A percentile compares a stretch with the other conserved stretches of the same genome.
Conservation (phyloP, 2,329 filamentous ascomycete genomes). For the Ophiostoma ulmi region DNA sequence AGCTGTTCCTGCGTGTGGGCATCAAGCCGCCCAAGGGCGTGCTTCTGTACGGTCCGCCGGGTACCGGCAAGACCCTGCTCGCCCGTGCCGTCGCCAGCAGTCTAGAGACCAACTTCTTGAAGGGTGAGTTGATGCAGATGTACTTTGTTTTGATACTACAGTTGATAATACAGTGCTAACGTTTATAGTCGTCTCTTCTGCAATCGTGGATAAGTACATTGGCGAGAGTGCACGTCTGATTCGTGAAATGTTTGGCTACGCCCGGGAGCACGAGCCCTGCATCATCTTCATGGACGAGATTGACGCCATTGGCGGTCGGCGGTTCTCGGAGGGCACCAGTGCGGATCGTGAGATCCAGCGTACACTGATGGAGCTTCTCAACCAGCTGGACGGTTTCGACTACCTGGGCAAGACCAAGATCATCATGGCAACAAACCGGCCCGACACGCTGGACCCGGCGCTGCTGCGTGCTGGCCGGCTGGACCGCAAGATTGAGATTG, state of each 20-base stretch:
- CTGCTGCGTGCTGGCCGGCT: constrained; percentile 86
- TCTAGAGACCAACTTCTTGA: constrained; percentile 96
- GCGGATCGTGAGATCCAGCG: constrained; percentile 97
- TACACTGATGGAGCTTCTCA: constrained; percentile 96
- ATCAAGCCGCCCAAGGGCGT: constrained; percentile 99
- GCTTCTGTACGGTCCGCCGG: constrained; percentile 88
- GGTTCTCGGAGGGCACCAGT: constrained; percentile 95
- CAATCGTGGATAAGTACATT: constrained; percentile 99
- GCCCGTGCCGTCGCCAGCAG: constrained; percentile 94
- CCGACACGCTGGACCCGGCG: constrained; percentile 90
- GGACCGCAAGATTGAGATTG: constrained; percentile 97
- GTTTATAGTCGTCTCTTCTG: constrained; percentile 76
- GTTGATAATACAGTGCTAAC: constrained; percentile 34
- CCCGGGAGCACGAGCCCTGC: constrained; percentile 97
- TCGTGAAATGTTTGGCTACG: constrained; percentile 99
- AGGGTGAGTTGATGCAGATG: constrained; percentile 56
- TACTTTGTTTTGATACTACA: constrained; percentile 5
- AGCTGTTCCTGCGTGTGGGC: constrained; percentile 91
- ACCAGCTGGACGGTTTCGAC: constrained; percentile 98
- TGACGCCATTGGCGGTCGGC: constrained; percentile 91
- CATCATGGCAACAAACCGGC: constrained; percentile 98
- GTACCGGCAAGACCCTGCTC: constrained; percentile 92
- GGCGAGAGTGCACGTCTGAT: constrained; percentile 96
- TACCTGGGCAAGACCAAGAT: constrained; percentile 99
- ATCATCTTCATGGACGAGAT: constrained; percentile 99